These are phyloP conservation scores for Phaeosphaeriaceae sp. DNA, from an alignment of 2,329 filamentous ascomycete species.

Conservation along the genomic window DNA sequence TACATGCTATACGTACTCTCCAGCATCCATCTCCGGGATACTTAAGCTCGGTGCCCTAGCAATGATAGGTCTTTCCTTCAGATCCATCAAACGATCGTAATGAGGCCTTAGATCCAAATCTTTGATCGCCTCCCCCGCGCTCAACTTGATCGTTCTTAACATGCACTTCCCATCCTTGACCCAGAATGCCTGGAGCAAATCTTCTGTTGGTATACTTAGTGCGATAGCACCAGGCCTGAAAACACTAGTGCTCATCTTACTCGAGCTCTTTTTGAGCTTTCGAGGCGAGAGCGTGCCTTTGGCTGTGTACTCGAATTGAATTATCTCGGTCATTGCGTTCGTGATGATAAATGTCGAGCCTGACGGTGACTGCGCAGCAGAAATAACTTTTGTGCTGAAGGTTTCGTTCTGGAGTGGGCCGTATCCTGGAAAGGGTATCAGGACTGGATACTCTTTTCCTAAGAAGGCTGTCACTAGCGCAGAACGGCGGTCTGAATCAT, in stretches of 20 bases:
- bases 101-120: conserved; percentile 43
- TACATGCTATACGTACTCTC: conserved; percentile 3
- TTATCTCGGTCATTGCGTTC: conserved; percentile 47
- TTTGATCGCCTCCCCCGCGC: conserved; percentile 31
- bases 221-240: conserved; percentile 43
- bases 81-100: conserved; percentile 40
- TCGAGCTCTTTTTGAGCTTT: conserved; percentile 39
- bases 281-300: conserved; percentile 34
- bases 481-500: conserved; percentile 33
- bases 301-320: conserved; percentile 42
- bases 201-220: conserved; percentile 35
- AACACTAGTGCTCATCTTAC: conserved; percentile 39
- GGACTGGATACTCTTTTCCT: conserved; percentile 35
- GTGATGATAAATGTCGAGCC: conserved; percentile 36
- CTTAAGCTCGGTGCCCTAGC: conserved; percentile 24
- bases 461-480: conserved; percentile 40
- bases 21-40: conserved; percentile 30
- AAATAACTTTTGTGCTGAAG: conserved; percentile 40
- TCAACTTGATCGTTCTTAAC: conserved; percentile 38
- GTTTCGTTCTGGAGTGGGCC: conserved; percentile 36
- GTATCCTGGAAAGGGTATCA: conserved; percentile 33
- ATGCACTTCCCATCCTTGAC: conserved; percentile 38
- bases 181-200: conserved; percentile 33
- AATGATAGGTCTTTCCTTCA: conserved; percentile 28
- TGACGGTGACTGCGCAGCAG: conserved; percentile 45